Evolutionary conservation across 1,284 basidiomycete genomes (phyloP), one percentile per base, ranked within the genome.

Genomic region (Moesziomyces globuligerus): DNA sequence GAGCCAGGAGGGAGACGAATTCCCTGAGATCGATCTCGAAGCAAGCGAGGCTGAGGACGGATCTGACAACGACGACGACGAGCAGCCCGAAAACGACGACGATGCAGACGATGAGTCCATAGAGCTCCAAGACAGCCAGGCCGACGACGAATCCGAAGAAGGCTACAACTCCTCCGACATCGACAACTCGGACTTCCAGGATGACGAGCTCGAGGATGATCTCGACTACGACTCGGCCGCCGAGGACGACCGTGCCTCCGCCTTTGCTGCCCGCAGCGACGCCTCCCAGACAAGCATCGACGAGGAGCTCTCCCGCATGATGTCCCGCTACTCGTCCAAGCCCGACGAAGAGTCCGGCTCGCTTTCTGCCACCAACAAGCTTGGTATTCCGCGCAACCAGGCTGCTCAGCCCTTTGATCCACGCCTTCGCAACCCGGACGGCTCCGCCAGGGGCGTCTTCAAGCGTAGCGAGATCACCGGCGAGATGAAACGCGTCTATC

Each of bases 381-480:
- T 83, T 49, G 83, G 81, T 28, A 75, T 80, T 39, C 73, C 78
- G 10, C 65, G 62, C n/a, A 44, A 62, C 8, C 53, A 62, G 49
- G 66, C 75, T 84, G 52, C 84, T 78, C 68, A 83, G 84, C 72
- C 90, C 72, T 89, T 90, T 29, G 88, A 86, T 82, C 83, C 88
- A 42, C 90, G 89, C 82, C 87, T 86, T 29, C 83, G 74, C 50
- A 78, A 80, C 45, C 59, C 67, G 3, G 83, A 84, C 51, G 84
- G 82, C 48, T 83, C 80, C 48, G 73, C 75, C 29, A 69, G 77
- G 43, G 80, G 79, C 26, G 58, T 66, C 21, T 69, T 76, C 42
- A 81, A 92, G 51, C 86, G 89, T 53, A 93, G 91, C 52, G 85
- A 89, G 56, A 90, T 98, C 57, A 94, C 94, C 48, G 93, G 94